Base-by-base conservation (phyloP, 1,284 basidiomycete species). In the Moesziomyces sp. region DNA sequence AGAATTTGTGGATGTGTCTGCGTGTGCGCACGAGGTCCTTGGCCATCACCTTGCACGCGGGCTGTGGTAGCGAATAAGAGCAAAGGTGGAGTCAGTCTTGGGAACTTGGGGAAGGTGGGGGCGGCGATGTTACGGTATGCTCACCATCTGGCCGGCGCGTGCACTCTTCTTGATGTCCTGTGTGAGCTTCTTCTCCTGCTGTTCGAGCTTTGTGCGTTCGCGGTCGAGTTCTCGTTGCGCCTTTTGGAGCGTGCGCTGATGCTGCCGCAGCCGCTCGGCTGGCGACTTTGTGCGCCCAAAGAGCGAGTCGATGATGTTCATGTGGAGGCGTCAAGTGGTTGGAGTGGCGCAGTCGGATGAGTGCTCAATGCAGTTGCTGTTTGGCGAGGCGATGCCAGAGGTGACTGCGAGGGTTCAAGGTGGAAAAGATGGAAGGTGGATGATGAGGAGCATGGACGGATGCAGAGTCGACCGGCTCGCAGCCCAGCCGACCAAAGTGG, bases 191-290 rank as follows among this genome's bases (percentile, higher is more conserved):
- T 86, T 86, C 78, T 86, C 86, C 84, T 94, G 93, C 82, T 91
- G 90, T 85, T 99, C 97, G 57, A 99, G 90, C 86, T 97, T 99
- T 43, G 88, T 88, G 60, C 94, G 90, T 86, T 99, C 96, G 59
- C 97, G 89, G 85, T 99, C 96, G 49, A 99, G 90, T 85, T 99
- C 96, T 51, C 96, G 90, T 85, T 97, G 94, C 13, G 97, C 96
- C 84, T 98, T 97, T 52, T 94, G 92, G 53, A 99, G 89, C 3
- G 94, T 90, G 44, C 96, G 91, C 84, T 99, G 96, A 85, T 99
- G 94, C 85, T 97, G 93, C 58, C 96, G 91, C 70, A 99, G 88
- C 63, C 95, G 90, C 86, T 99, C 96, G 28, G 96, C 95, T 18
- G 96, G 97, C 30, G 96, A 97, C 58, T 97, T 90, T 3, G 92